A percentile compares a stretch with the other conserved stretches of the same genome.
Evolutionary conservation across 352 stramenopile genomes (phyloP).

Genomic region (Pythium aristosporum): DNA sequence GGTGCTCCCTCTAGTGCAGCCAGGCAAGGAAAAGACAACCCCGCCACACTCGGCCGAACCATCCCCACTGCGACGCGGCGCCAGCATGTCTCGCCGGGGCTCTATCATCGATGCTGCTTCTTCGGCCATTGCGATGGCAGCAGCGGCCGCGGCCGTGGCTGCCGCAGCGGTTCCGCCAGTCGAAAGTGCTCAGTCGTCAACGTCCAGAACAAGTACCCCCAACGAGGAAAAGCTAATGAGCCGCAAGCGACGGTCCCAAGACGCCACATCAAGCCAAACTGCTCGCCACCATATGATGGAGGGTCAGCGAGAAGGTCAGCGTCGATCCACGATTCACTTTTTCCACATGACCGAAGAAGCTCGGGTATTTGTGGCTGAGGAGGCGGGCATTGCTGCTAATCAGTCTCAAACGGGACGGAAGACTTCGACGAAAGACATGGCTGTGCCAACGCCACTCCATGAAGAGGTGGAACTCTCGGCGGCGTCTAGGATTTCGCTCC

Average conservation of each 20-base stretch:
- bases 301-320: not conserved
- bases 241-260: constrained; percentile 23
- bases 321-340: constrained; percentile 13
- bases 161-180: not conserved
- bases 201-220: constrained; percentile 1
- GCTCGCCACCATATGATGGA: not conserved
- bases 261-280: constrained; percentile 1
- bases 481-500: constrained; percentile 1
- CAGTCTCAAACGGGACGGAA: not conserved
- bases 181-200: not conserved
- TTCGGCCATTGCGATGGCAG: constrained; percentile 18
- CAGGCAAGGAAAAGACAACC: not conserved
- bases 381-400: not conserved
- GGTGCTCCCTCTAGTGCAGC: not conserved
- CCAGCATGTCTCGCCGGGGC: not conserved
- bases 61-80: not conserved
- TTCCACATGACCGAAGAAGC: not conserved
- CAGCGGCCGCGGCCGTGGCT: constrained; percentile 20
- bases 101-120: constrained; percentile 8
- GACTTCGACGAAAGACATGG: too few species aligned
- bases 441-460: not conserved
- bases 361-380: not conserved
- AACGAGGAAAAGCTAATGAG: not conserved
- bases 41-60: not conserved
- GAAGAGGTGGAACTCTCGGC: not conserved